phyloP scores from a whole-genome alignment of 495 filamentous ascomycete species.

The Aspergillus cavernicola region DNA sequence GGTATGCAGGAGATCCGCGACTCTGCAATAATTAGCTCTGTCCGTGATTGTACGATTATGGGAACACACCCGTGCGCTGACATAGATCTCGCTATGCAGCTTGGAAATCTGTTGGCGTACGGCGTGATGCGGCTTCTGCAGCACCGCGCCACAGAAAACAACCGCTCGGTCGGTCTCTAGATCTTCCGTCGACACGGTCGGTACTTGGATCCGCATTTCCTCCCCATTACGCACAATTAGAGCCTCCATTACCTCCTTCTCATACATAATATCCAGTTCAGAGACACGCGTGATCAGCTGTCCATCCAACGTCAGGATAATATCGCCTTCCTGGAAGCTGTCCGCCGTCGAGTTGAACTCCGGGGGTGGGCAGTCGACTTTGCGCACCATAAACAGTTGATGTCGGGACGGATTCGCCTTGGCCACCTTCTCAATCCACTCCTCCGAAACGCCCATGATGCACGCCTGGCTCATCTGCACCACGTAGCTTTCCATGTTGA shows the following conservation, averaged over 20 bases:
- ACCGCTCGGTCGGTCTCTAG: constrained; percentile 89
- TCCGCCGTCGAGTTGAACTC: constrained; percentile 32
- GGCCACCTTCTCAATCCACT: constrained; percentile 89
- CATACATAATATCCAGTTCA: constrained; percentile 95
- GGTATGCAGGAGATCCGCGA: constrained; percentile 82
- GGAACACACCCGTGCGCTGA: constrained; percentile 68
- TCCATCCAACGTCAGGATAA: constrained; percentile 86
- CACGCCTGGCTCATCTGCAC: constrained; percentile 97
- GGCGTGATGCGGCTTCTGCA: constrained; percentile 93
- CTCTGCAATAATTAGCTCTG: constrained; percentile 30
- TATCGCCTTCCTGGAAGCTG: constrained; percentile 78
- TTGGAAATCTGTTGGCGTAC: constrained; percentile 96
- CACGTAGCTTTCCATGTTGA: constrained; percentile 90
- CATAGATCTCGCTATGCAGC: constrained; percentile 96
- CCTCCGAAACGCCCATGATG: constrained; percentile 94
- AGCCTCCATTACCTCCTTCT: constrained; percentile 76
- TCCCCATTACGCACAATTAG: constrained; percentile 81
- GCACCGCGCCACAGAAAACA: constrained; percentile 89
- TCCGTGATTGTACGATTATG: not conserved
- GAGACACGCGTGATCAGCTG: constrained; percentile 89
- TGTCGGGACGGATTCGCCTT: constrained; percentile 83
- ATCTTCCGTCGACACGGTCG: constrained; percentile 84
- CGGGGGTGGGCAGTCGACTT: constrained; percentile 70
- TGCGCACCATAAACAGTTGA: constrained; percentile 98
- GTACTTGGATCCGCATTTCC: constrained; percentile 73